A percentile compares a stretch with the other conserved stretches of the same genome.
phyloP scores from a whole-genome alignment of 2,329 filamentous ascomycete genomes.

The Aspergillus cejpii region DNA sequence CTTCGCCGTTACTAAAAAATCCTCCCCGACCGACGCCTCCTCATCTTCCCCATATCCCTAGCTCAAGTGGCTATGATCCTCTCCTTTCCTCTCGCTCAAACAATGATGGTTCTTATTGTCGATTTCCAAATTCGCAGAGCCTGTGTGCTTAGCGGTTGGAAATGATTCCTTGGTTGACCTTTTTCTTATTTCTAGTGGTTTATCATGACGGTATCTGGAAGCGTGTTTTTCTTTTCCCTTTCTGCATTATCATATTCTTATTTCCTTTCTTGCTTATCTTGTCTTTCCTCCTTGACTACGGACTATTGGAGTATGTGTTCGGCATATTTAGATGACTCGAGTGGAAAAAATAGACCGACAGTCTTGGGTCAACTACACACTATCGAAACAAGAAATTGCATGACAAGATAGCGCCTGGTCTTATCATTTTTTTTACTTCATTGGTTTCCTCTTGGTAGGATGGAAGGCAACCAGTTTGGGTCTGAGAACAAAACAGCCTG shows the following conservation, averaged over 20 bases:
- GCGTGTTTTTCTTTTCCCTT: not conserved
- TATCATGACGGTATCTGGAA: slow-evolving; percentile 6
- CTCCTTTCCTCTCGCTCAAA: slow-evolving; percentile 24
- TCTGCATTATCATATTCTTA: not conserved
- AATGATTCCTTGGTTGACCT: slow-evolving; percentile 17
- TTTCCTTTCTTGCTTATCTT: not conserved
- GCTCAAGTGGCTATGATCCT: slow-evolving; percentile 27
- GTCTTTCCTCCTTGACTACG: not conserved
- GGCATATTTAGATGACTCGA: not conserved
- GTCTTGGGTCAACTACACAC: slow-evolving; percentile 3
- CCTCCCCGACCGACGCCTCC: slow-evolving; percentile 17
- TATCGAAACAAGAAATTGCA: not conserved
- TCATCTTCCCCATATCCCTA: slow-evolving; percentile 22
- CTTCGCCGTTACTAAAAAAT: slow-evolving; percentile 24
- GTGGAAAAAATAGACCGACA: not conserved
- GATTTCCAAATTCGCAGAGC: slow-evolving; percentile 32
- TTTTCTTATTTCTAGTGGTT: slow-evolving; percentile 18
- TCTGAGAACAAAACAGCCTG: no score
- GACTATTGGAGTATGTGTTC: not conserved
- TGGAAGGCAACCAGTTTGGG: no score
- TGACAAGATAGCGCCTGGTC: not conserved
- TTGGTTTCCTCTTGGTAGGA: no score
- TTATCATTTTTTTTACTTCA: no score
- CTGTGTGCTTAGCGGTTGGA: slow-evolving; percentile 26
- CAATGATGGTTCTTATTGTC: slow-evolving; percentile 24